These are phyloP conservation scores for Allium fistulosum DNA, from an alignment of 106 monocot species.

Conservation along the genomic window DNA sequence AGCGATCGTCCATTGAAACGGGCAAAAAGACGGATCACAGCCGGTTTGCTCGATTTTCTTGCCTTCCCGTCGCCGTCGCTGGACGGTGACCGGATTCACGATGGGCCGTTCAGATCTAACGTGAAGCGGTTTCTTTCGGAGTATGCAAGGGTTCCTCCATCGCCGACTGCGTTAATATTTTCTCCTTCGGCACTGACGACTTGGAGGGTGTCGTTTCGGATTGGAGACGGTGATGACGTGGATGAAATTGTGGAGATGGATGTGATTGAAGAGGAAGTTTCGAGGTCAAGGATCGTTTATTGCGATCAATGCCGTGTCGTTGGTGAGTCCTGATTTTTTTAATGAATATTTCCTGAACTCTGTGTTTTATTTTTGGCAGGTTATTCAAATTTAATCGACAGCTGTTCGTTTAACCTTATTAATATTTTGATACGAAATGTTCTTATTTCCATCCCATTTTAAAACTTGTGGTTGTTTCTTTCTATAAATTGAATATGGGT, in stretches of 20 bases:
- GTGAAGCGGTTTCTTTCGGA: conserved; percentile 40
- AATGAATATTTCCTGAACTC: background rate
- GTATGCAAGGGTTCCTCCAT: conserved; percentile 36
- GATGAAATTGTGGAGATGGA: conserved; percentile 49
- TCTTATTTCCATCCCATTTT: no score
- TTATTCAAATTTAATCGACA: no score
- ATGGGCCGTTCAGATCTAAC: conserved; percentile 52
- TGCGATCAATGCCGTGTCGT: conserved; percentile 97
- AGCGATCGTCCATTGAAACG: conserved; percentile 72
- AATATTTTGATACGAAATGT: no score
- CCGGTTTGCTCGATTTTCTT: conserved; percentile 50
- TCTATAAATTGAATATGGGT: background rate
- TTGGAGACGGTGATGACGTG: conserved; percentile 15
- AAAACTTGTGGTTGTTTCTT: background rate
- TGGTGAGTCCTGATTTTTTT: conserved; percentile 37
- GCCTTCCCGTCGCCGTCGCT: conserved; percentile 15
- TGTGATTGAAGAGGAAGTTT: conserved; percentile 78
- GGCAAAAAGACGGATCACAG: conserved; percentile 52
- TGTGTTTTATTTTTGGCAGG: background rate
- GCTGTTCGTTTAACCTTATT: no score
- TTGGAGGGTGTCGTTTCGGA: conserved; percentile 51
- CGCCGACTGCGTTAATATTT: conserved; percentile 21
- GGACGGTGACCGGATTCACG: conserved; percentile 6
- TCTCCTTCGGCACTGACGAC: conserved; percentile 27
- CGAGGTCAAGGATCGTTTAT: conserved; percentile 57